phyloP scores from a whole-genome alignment of 202 grass and related monocot genomes.

The Carex arenaria region DNA sequence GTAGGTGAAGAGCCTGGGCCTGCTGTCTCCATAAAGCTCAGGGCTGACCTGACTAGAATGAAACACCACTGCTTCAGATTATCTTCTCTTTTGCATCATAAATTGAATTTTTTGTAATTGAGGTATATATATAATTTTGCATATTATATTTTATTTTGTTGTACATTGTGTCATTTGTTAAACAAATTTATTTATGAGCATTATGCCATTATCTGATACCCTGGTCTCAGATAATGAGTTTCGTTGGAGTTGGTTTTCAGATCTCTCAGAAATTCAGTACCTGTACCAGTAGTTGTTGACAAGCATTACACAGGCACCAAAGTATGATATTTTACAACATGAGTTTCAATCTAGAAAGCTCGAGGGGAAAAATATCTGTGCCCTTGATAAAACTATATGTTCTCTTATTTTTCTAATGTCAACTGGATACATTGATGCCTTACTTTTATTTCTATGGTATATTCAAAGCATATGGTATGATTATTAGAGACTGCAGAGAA shows the following conservation, averaged over 20 bases:
- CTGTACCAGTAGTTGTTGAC: too few species aligned
- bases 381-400: too few species aligned
- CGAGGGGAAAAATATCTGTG: neutral
- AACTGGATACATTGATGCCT: neutral
- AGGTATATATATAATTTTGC: neutral
- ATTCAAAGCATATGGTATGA: too few species aligned
- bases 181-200: neutral
- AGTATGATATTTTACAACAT: neutral
- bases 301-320: too few species aligned
- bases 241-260: too few species aligned
- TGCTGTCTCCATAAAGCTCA: slow-evolving; percentile 92
- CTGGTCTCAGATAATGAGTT: too few species aligned
- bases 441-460: neutral
- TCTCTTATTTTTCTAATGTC: too few species aligned
- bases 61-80: slow-evolving; percentile 69
- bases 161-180: neutral
- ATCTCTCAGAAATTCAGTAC: too few species aligned
- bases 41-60: slow-evolving; percentile 99
- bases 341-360: neutral
- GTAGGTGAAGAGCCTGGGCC: slow-evolving; percentile 90
- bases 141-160: neutral
- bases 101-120: neutral
- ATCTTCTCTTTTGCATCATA: slow-evolving; percentile 4
- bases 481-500: too few species aligned
- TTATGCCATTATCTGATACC: neutral